A percentile compares a stretch with the other conserved stretches of the same genome.
phyloP scores from a whole-genome alignment of 495 filamentous ascomycete genomes.

The Aspergillus sclerotioniger region DNA sequence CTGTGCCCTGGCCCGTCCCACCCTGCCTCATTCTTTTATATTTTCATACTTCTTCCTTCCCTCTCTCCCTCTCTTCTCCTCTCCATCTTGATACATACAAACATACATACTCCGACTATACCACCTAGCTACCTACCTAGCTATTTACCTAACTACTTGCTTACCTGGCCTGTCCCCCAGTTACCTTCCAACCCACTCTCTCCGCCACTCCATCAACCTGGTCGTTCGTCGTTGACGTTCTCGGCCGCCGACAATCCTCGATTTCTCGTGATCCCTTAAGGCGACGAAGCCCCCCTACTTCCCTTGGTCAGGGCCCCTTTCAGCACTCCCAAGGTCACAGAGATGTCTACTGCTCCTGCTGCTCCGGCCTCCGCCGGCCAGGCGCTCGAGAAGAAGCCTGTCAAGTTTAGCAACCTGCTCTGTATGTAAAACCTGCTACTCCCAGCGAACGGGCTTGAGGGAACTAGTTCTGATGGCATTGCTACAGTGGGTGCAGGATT shows the following conservation, averaged over 20 bases:
- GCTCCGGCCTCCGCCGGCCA: slow-evolving; percentile 44
- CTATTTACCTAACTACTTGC: neutral
- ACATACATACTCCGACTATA: neutral
- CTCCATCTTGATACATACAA: slow-evolving; percentile 5
- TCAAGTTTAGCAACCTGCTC: slow-evolving; percentile 99
- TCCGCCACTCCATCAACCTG: neutral
- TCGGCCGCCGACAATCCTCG: slow-evolving; percentile 12
- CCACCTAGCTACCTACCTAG: neutral
- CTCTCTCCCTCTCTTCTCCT: slow-evolving; percentile 11
- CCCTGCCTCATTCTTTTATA: slow-evolving; percentile 12
- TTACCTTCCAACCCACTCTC: neutral
- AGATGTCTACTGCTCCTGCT: slow-evolving; percentile 52
- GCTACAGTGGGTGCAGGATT: slow-evolving; percentile 79
- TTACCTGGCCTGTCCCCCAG: neutral
- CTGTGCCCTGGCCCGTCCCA: slow-evolving; percentile 9
- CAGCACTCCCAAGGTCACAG: slow-evolving; percentile 42
- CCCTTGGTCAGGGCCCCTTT: slow-evolving; percentile 92
- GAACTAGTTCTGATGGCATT: slow-evolving; percentile 8
- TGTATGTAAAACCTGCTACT: slow-evolving; percentile 42
- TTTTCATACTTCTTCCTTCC: slow-evolving; percentile 11
- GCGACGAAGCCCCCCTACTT: slow-evolving; percentile 77
- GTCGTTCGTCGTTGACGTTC: slow-evolving; percentile 11
- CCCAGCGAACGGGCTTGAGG: neutral
- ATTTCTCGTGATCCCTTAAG: slow-evolving; percentile 32
- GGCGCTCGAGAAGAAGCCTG: slow-evolving; percentile 93